A percentile compares a stretch with the other conserved stretches of the same genome.
phyloP scores from a whole-genome alignment of 352 stramenopile genomes.

The Pseudoperonospora humuli region DNA sequence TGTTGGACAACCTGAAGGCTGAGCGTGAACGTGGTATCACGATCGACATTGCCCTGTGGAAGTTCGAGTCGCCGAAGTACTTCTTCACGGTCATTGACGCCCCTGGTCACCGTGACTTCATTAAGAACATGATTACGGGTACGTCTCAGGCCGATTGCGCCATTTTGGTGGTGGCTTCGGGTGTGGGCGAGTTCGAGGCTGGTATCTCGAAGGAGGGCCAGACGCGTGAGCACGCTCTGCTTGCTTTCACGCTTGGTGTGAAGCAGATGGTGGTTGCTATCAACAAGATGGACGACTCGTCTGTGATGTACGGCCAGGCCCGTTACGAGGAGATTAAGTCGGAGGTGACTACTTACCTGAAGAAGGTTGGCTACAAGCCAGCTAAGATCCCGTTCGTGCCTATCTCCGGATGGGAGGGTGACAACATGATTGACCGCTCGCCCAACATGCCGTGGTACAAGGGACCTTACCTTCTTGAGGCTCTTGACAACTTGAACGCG shows the following conservation, averaged over 20 bases:
- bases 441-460: conserved; percentile 97
- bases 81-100: conserved; percentile 98
- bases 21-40: conserved; percentile 97
- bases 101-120: conserved; percentile 97
- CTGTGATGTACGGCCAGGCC: conserved; percentile 88
- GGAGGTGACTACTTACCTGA: conserved; percentile 89
- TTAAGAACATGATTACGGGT: conserved; percentile 99
- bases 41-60: conserved; percentile 97
- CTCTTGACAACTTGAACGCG: conserved; percentile 86
- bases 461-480: conserved; percentile 85
- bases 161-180: conserved; percentile 92
- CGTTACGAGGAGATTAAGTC: conserved; percentile 93
- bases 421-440: conserved; percentile 96
- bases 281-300: conserved; percentile 98
- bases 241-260: conserved; percentile 95
- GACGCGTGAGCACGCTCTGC: conserved; percentile 92
- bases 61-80: conserved; percentile 96
- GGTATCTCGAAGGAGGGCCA: conserved; percentile 94
- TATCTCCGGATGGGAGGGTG: conserved; percentile 93
- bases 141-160: conserved; percentile 97
- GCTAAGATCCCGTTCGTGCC: conserved; percentile 94
- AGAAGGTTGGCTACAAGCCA: conserved; percentile 96
- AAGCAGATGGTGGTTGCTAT: conserved; percentile 97
- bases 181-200: conserved; percentile 89
- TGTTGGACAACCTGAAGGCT: conserved; percentile 97